A percentile compares a stretch with the other conserved stretches of the same genome.
Evolutionary conservation across 2,329 filamentous ascomycete genomes (phyloP).

Genomic region (Penicillium frequentans): DNA sequence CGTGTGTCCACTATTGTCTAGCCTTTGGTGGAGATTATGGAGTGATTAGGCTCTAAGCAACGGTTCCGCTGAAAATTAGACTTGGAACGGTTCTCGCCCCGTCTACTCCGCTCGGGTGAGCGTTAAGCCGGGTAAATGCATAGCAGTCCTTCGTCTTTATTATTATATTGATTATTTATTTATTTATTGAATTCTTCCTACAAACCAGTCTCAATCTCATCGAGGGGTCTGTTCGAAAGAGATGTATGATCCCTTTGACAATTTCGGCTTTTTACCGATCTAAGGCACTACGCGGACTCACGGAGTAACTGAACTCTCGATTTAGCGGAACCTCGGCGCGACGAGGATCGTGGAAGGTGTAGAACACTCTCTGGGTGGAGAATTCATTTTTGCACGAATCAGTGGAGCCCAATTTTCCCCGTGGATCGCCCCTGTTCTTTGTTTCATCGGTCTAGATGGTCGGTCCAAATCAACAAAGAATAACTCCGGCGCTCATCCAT

Average conservation of each 20-base stretch:
- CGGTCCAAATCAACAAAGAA: background rate
- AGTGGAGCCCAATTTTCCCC: background rate
- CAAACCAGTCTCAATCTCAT: no score
- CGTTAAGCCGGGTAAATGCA: slow-evolving; percentile 2
- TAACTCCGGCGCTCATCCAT: background rate
- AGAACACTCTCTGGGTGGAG: background rate
- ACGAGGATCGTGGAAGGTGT: background rate
- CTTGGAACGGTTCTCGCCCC: background rate
- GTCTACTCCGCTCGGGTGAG: background rate
- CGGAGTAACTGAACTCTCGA: background rate
- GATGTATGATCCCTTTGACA: background rate
- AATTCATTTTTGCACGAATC: slow-evolving; percentile 5
- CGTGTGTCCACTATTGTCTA: background rate
- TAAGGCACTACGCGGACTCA: background rate
- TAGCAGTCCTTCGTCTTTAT: background rate
- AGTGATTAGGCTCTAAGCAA: background rate
- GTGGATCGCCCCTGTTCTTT: background rate
- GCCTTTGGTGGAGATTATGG: background rate
- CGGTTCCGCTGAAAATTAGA: background rate
- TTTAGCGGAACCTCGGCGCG: background rate
- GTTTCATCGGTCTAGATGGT: background rate
- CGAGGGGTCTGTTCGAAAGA: no score
- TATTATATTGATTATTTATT: background rate
- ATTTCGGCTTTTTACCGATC: background rate
- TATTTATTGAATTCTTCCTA: no score